Percentiles rank a stretch among this genome's conserved stretches.
Conservation (phyloP, 208 protist species). For the Leishmania braziliensis region DNA sequence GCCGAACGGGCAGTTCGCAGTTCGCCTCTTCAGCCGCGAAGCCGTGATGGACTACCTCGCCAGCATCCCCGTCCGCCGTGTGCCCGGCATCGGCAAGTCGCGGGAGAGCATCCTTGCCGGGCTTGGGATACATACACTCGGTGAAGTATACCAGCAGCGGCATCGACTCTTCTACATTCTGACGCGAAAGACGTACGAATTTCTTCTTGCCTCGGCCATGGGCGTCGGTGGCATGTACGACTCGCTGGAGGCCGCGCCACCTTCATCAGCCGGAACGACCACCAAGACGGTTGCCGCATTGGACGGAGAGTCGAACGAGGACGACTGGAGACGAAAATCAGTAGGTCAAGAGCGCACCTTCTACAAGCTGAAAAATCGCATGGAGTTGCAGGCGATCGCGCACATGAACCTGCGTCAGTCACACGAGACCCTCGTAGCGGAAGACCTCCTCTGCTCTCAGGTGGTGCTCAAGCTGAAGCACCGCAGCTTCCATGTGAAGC, state of each 20-base stretch:
- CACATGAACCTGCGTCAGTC: constrained; percentile 36
- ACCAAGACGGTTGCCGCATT: not conserved
- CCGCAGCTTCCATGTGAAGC: constrained; percentile 64
- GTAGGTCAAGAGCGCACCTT: constrained; percentile 82
- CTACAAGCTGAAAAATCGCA: constrained; percentile 30
- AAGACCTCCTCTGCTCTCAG: constrained; percentile 55
- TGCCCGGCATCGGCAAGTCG: constrained; percentile 72
- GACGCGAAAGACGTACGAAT: constrained; percentile 65
- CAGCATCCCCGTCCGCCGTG: constrained; percentile 41
- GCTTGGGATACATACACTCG: constrained; percentile 50
- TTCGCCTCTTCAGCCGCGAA: constrained; percentile 50
- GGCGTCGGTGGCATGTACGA: constrained; percentile 61
- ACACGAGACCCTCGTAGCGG: constrained; percentile 32
- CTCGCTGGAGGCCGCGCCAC: constrained; percentile 4
- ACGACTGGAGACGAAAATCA: constrained; percentile 54
- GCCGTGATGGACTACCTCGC: constrained; percentile 58
- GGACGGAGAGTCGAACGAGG: constrained; percentile 8
- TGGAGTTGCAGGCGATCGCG: constrained; percentile 57
- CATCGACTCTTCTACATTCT: constrained; percentile 57
- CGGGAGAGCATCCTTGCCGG: constrained; percentile 51
- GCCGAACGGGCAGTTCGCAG: constrained; percentile 89
- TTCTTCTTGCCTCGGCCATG: constrained; percentile 53
- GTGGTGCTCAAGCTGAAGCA: constrained; percentile 82
- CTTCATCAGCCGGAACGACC: not conserved
- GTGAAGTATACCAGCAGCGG: constrained; percentile 61